Conservation (phyloP, 352 stramenopile species). For the Saprolegnia parasitica region DNA sequence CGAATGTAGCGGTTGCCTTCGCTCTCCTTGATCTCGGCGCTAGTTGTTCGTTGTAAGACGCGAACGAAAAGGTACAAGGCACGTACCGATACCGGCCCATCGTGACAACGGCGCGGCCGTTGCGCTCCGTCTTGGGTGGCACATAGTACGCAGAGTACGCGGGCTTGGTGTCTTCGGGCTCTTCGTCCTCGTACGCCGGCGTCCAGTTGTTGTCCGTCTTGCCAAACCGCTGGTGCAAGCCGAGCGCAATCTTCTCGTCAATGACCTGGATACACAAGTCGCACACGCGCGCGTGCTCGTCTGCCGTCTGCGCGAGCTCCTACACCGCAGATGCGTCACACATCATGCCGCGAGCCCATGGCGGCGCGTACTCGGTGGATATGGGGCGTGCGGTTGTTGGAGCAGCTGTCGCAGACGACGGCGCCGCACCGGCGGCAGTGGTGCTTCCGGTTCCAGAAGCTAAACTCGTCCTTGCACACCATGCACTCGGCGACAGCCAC, state of each 20-base stretch:
- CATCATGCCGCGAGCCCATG: too few relatives aligned
- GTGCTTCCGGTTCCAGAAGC: slow-evolving; percentile 82
- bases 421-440: slow-evolving; percentile 84
- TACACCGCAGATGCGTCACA: neutral
- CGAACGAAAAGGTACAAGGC: neutral
- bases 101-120: slow-evolving; percentile 66
- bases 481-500: slow-evolving; percentile 75
- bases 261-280: slow-evolving; percentile 80
- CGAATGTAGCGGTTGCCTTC: slow-evolving; percentile 86
- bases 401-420: slow-evolving; percentile 76
- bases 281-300: slow-evolving; percentile 72
- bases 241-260: slow-evolving; percentile 76
- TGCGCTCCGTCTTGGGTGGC: slow-evolving; percentile 27
- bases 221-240: slow-evolving; percentile 68
- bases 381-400: slow-evolving; percentile 70
- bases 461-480: slow-evolving; percentile 78
- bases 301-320: slow-evolving; percentile 29
- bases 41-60: slow-evolving; percentile 29
- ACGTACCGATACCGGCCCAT: slow-evolving; percentile 76
- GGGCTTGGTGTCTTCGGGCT: slow-evolving; percentile 42
- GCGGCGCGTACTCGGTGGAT: slow-evolving; percentile 63
- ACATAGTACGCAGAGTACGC: slow-evolving; percentile 22
- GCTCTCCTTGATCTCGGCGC: slow-evolving; percentile 84
- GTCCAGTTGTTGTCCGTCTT: slow-evolving; percentile 43
- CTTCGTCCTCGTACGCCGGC: slow-evolving; percentile 34